phyloP scores from a whole-genome alignment of 2,329 filamentous ascomycete genomes.

The Xylaria sp. region DNA sequence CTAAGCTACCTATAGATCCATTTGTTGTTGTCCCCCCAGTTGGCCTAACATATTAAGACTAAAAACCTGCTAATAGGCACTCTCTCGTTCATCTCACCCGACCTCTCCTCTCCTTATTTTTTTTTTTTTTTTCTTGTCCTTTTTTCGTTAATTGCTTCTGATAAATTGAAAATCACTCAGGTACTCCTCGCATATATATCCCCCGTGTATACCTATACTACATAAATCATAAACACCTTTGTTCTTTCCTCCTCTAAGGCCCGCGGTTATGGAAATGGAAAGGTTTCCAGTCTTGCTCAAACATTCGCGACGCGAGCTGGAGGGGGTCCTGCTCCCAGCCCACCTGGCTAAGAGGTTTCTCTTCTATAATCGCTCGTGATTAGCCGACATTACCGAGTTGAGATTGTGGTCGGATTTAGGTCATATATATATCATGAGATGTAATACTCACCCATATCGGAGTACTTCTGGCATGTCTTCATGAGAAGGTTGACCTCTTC shows the following conservation, averaged over 20 bases:
- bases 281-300: conserved; percentile 55
- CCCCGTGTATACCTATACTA: background rate
- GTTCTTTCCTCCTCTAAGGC: conserved; percentile 14
- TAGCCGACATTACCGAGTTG: background rate
- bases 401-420: no score
- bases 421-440: background rate
- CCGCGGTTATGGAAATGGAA: conserved; percentile 35
- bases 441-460: conserved; percentile 41
- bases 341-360: conserved; percentile 18
- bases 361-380: conserved; percentile 10
- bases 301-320: conserved; percentile 61
- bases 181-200: background rate
- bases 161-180: background rate
- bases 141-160: background rate
- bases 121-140: no score
- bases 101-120: background rate
- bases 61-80: background rate
- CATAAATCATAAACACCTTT: background rate
- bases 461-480: conserved; percentile 46
- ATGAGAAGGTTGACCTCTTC: conserved; percentile 52
- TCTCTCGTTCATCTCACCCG: background rate
- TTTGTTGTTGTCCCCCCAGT: no score
- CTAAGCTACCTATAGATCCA: no score
- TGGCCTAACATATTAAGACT: background rate
- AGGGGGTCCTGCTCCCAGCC: conserved; percentile 54